A percentile compares a stretch with the other conserved stretches of the same genome.
Conservation (phyloP, 2,329 filamentous ascomycete genomes). For the Hawksworthiomyces lignivorus region DNA sequence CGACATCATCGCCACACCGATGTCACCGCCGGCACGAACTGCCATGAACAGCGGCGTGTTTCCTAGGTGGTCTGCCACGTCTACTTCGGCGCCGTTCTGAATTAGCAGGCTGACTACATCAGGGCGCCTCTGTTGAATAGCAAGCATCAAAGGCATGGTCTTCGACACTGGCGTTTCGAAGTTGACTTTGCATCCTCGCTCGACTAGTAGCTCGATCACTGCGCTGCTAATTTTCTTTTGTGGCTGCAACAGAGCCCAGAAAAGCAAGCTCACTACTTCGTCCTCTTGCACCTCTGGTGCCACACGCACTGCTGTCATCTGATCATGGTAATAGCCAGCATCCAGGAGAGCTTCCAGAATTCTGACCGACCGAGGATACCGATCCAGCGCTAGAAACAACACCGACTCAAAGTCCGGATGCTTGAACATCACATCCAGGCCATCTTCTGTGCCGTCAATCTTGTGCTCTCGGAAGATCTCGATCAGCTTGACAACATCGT, state of each 20-base stretch:
- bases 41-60: conserved; percentile 55
- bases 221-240: conserved; percentile 54
- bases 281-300: conserved; percentile 39
- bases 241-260: conserved; percentile 55
- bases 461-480: conserved; percentile 43
- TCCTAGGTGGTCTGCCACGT: conserved; percentile 47
- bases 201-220: conserved; percentile 50
- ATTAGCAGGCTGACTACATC: conserved; percentile 52
- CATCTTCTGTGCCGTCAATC: conserved; percentile 36
- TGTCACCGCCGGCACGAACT: conserved; percentile 44
- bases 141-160: conserved; percentile 51
- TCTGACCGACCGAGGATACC: conserved; percentile 46
- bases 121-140: conserved; percentile 46
- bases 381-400: conserved; percentile 43
- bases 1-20: conserved; percentile 46
- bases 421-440: conserved; percentile 42
- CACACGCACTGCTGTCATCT: conserved; percentile 36
- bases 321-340: conserved; percentile 53
- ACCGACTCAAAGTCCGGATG: conserved; percentile 37
- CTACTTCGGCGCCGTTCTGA: conserved; percentile 51
- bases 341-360: conserved; percentile 48
- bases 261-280: conserved; percentile 49
- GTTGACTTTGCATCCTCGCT: conserved; percentile 48
- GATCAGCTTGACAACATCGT: conserved; percentile 42
- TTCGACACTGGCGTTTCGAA: conserved; percentile 44